phyloP scores from a whole-genome alignment of 2,329 filamentous ascomycete species.

The Colletotrichum sp. region DNA sequence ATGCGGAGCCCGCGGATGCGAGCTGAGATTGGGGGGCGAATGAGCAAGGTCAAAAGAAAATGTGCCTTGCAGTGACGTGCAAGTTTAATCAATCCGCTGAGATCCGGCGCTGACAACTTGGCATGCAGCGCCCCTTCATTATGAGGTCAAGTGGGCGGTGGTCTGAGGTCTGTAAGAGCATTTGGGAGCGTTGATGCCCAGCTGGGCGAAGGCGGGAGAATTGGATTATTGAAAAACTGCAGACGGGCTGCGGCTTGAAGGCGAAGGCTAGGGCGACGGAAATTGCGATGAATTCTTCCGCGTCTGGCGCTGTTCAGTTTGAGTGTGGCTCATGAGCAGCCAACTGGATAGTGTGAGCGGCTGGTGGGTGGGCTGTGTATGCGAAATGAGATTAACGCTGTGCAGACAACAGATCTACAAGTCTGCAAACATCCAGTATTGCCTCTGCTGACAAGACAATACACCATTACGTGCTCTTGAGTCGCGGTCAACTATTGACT shows the following conservation, averaged over 20 bases:
- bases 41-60: background rate
- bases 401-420: background rate
- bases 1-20: background rate
- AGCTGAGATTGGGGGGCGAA: background rate
- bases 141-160: background rate
- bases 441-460: background rate
- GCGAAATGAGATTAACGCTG: background rate
- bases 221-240: background rate
- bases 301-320: background rate
- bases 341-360: background rate
- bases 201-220: slow-evolving; percentile 18
- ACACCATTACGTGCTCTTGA: background rate
- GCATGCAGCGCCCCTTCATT: background rate
- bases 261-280: background rate
- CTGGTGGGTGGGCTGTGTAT: background rate
- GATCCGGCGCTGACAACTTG: background rate
- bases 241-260: background rate
- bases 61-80: slow-evolving; percentile 1
- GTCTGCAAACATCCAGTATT: background rate
- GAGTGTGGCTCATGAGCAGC: background rate
- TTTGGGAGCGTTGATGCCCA: background rate
- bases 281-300: background rate
- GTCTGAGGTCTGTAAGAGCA: background rate
- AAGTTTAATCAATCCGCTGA: background rate
- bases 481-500: background rate